Conservation (phyloP, 2,329 filamentous ascomycete genomes). For the Tympanopsis confertula region DNA sequence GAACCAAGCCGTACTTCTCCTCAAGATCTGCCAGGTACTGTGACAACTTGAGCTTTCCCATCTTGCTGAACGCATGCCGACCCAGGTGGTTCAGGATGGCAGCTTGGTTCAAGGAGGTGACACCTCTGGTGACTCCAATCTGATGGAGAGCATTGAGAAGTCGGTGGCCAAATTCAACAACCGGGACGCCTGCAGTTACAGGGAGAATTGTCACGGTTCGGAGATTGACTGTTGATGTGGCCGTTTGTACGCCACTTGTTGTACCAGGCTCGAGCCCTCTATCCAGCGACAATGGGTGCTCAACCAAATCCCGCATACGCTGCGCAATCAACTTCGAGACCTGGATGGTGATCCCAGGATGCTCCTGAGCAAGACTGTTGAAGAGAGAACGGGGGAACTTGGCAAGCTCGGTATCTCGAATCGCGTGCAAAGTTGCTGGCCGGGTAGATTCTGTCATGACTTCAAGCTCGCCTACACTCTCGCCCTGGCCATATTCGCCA, state of each 20-base stretch:
- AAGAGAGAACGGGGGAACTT: slow-evolving; percentile 94
- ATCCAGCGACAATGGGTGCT: slow-evolving; percentile 54
- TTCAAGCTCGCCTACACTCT: slow-evolving; percentile 93
- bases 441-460: slow-evolving; percentile 88
- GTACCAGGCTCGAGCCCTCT: background rate
- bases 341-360: slow-evolving; percentile 96
- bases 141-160: slow-evolving; percentile 80
- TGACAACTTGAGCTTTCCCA: slow-evolving; percentile 90
- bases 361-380: slow-evolving; percentile 93
- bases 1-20: slow-evolving; percentile 88
- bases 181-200: slow-evolving; percentile 80
- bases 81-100: slow-evolving; percentile 91
- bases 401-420: slow-evolving; percentile 88
- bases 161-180: slow-evolving; percentile 86
- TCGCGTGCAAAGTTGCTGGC: slow-evolving; percentile 87
- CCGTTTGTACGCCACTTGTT: slow-evolving; percentile 10
- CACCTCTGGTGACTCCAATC: slow-evolving; percentile 78
- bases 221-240: slow-evolving; percentile 80
- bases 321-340: slow-evolving; percentile 97
- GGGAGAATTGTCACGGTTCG: slow-evolving; percentile 87
- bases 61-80: slow-evolving; percentile 89
- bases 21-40: slow-evolving; percentile 95
- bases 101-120: slow-evolving; percentile 84
- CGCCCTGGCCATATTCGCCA: slow-evolving; percentile 90
- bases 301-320: slow-evolving; percentile 79